Evolutionary conservation across 306 rosid species (phyloP).

Genomic region (Lathyrus aphaca): DNA sequence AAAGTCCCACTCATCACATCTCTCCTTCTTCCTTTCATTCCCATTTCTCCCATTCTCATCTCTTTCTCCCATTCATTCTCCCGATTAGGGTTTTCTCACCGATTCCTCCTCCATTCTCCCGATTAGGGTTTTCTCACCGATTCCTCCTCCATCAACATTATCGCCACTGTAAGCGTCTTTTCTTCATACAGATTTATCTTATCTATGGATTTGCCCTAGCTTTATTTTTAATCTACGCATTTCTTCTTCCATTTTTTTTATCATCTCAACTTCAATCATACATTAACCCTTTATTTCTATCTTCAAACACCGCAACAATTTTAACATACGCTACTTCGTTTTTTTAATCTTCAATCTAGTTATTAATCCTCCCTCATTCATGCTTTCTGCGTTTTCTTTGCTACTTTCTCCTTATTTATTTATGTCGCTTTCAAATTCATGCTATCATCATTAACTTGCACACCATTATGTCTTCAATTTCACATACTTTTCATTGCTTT

Average conservation of each 20-base stretch:
- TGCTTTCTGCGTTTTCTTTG: constrained; percentile 14
- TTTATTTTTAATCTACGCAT: not conserved
- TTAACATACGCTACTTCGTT: not conserved
- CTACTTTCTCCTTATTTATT: constrained; percentile 20
- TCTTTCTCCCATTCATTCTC: constrained; percentile 14
- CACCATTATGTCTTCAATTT: not conserved
- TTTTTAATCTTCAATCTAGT: constrained; percentile 21
- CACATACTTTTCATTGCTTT: not conserved
- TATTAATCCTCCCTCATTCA: not conserved
- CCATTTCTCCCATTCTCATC: not conserved
- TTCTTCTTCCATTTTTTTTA: not conserved
- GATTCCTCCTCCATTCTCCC: not conserved
- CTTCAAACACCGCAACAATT: not conserved
- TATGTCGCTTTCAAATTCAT: constrained; percentile 14
- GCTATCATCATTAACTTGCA: not conserved
- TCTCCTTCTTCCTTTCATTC: constrained; percentile 8
- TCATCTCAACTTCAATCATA: constrained; percentile 7
- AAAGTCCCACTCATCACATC: constrained; percentile 99
- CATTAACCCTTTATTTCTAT: not conserved
- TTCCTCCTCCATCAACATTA: constrained; percentile 67
- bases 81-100: constrained; percentile 55
- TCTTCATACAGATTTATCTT: not conserved
- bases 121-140: too few relatives aligned
- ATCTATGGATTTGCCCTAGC: not conserved
- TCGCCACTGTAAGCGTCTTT: constrained; percentile 47